A percentile compares a stretch with the other conserved stretches of the same genome.
These are phyloP conservation scores for Artomyces pyxidatus DNA, from an alignment of 768 basidiomycete genomes.

Conservation along the genomic window DNA sequence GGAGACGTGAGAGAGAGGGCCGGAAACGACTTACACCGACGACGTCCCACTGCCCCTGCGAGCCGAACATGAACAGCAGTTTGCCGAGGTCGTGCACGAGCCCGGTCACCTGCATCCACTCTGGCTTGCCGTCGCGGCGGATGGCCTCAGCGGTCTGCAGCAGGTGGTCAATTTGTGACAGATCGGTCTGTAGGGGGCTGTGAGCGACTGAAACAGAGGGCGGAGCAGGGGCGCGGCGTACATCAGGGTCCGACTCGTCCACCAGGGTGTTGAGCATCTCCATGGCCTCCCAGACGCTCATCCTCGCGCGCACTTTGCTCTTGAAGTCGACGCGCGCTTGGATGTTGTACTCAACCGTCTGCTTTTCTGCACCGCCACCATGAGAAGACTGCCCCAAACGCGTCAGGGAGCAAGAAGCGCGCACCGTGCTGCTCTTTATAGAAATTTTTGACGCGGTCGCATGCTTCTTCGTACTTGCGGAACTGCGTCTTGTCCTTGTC, in stretches of 20 bases:
- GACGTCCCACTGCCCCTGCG: conserved; percentile 91
- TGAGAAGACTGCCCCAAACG: not conserved
- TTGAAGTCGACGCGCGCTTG: conserved; percentile 69
- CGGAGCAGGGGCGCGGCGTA: conserved; percentile 22
- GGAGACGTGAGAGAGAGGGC: not conserved
- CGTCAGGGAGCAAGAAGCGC: conserved; percentile 10
- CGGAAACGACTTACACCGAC: conserved; percentile 55
- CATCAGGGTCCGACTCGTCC: conserved; percentile 89
- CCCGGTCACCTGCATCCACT: conserved; percentile 89
- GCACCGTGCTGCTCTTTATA: conserved; percentile 74
- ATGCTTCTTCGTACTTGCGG: conserved; percentile 67
- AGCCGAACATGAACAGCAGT: conserved; percentile 74
- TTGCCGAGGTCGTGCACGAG: conserved; percentile 89
- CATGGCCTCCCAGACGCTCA: conserved; percentile 81
- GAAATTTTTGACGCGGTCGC: conserved; percentile 69
- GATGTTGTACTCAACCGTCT: conserved; percentile 82
- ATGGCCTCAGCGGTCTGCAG: conserved; percentile 91
- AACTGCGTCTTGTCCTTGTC: conserved; percentile 60
- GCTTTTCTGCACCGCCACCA: conserved; percentile 51
- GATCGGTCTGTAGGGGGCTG: conserved; percentile 40
- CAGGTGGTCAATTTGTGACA: conserved; percentile 86
- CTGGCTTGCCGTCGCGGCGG: conserved; percentile 75
- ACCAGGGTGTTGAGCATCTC: conserved; percentile 81
- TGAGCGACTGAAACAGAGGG: not conserved
- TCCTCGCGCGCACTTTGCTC: conserved; percentile 55